A percentile compares a stretch with the other conserved stretches of the same genome.
phyloP scores from a whole-genome alignment of 2,329 filamentous ascomycete species.

The Aspergillus vadensis region DNA sequence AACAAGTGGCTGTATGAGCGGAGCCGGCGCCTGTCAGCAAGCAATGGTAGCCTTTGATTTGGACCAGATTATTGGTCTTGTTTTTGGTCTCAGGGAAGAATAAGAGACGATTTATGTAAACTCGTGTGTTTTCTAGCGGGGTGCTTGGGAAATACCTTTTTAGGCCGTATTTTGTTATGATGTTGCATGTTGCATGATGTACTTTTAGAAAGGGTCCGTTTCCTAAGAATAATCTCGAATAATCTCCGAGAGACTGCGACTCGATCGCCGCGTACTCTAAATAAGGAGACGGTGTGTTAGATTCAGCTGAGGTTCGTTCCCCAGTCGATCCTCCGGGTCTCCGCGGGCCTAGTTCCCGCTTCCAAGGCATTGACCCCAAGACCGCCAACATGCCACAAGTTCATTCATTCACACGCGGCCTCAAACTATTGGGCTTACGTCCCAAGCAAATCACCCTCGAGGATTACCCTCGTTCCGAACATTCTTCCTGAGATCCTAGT shows the following conservation, averaged over 20 bases:
- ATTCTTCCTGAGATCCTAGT: neutral
- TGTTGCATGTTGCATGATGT: neutral
- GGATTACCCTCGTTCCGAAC: neutral
- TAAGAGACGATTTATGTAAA: conserved; percentile 14
- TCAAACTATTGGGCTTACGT: conserved; percentile 8
- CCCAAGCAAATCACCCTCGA: neutral
- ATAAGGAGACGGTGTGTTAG: neutral
- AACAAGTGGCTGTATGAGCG: conserved; percentile 96
- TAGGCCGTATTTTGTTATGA: neutral
- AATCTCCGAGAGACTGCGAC: neutral
- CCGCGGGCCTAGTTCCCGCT: conserved; percentile 22
- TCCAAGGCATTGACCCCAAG: conserved; percentile 17
- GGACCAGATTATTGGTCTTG: conserved; percentile 1
- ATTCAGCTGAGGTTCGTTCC: neutral
- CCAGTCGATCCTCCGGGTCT: conserved; percentile 14
- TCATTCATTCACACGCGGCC: conserved; percentile 15
- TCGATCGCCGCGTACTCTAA: neutral
- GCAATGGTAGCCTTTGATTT: conserved; percentile 32
- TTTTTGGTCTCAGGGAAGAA: conserved; percentile 2
- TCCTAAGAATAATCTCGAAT: neutral
- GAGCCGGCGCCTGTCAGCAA: conserved; percentile 51
- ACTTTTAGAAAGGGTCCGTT: neutral
- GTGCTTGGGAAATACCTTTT: conserved; percentile 4
- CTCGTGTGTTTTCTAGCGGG: conserved; percentile 3
- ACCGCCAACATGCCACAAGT: conserved; percentile 26